A percentile compares a stretch with the other conserved stretches of the same genome.
Evolutionary conservation across 208 protist species (phyloP).

Genomic region (Trypanosoma mega): DNA sequence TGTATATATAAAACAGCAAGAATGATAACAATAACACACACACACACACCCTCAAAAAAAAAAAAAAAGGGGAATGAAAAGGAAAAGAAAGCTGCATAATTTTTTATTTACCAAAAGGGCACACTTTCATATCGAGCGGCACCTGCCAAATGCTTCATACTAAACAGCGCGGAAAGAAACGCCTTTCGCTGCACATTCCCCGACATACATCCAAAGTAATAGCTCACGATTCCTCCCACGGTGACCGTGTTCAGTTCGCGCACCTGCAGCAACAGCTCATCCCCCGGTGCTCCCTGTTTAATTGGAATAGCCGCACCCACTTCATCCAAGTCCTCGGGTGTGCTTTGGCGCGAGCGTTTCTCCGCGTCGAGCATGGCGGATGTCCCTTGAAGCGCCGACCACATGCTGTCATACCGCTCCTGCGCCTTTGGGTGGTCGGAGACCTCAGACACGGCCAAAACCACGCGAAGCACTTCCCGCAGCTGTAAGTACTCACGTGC

Average conservation of each 20-base stretch:
- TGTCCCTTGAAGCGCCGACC: conserved; percentile 27
- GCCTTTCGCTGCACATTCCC: conserved; percentile 24
- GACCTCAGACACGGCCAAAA: conserved; percentile 27
- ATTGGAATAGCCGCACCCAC: conserved; percentile 27
- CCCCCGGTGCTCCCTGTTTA: conserved; percentile 4
- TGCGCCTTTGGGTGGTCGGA: conserved; percentile 31
- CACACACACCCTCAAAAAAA: no score
- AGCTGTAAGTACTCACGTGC: conserved; percentile 31
- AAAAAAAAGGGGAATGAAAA: not conserved
- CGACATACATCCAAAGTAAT: conserved; percentile 27
- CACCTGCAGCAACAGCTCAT: conserved; percentile 24
- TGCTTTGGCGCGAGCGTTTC: conserved; percentile 10
- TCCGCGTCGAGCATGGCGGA: conserved; percentile 29
- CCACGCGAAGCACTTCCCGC: conserved; percentile 27
- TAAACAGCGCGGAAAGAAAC: conserved; percentile 31
- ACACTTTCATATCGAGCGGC: conserved; percentile 21
- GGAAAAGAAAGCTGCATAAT: not conserved
- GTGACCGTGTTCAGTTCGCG: conserved; percentile 29
- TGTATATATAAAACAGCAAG: no score
- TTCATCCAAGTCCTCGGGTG: conserved; percentile 20
- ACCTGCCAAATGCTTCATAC: conserved; percentile 31
- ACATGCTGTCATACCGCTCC: conserved; percentile 32
- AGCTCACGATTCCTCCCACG: conserved; percentile 31
- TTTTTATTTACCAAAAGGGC: conserved; percentile 21
- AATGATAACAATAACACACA: no score